These are phyloP conservation scores for Aspergillus egyptiacus DNA, from an alignment of 495 filamentous ascomycete species.

Conservation along the genomic window DNA sequence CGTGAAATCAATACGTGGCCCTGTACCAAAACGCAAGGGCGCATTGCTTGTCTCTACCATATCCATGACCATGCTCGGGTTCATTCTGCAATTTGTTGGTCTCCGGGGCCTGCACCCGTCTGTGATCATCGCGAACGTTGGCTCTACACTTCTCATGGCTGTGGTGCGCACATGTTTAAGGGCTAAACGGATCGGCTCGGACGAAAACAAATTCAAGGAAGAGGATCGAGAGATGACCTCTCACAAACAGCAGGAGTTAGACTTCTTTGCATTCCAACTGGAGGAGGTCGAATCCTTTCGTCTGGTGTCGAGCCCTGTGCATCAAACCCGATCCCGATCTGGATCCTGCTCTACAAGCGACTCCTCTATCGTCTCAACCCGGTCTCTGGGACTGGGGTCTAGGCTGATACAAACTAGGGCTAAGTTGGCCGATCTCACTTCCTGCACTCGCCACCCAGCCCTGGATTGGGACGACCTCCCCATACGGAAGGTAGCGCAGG, in stretches of 20 bases:
- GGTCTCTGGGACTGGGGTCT: background rate
- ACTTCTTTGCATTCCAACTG: constrained; percentile 40
- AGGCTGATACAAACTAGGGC: constrained; percentile 25
- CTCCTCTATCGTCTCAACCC: constrained; percentile 4
- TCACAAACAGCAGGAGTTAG: constrained; percentile 37
- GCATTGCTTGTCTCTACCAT: constrained; percentile 20
- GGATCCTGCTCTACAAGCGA: constrained; percentile 1
- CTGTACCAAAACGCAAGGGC: background rate
- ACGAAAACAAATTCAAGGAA: constrained; percentile 25
- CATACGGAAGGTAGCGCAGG: constrained; percentile 23
- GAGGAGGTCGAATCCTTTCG: constrained; percentile 25
- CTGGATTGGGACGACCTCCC: constrained; percentile 32
- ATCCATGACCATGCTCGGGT: constrained; percentile 37
- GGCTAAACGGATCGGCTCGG: constrained; percentile 32
- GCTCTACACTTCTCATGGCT: constrained; percentile 43
- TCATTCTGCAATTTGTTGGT: constrained; percentile 46
- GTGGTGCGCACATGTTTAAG: constrained; percentile 41
- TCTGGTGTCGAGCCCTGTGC: constrained; percentile 4
- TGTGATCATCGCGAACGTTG: constrained; percentile 42
- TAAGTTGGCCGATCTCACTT: constrained; percentile 27
- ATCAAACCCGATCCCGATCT: constrained; percentile 8
- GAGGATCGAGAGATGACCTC: constrained; percentile 21
- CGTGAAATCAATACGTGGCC: constrained; percentile 30
- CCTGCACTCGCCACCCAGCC: constrained; percentile 2
- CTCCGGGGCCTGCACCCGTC: constrained; percentile 45